A percentile compares a stretch with the other conserved stretches of the same genome.
Evolutionary conservation across 371 early-diverging fungal genomes (phyloP).

Genomic region (Actinomucor elegans): DNA sequence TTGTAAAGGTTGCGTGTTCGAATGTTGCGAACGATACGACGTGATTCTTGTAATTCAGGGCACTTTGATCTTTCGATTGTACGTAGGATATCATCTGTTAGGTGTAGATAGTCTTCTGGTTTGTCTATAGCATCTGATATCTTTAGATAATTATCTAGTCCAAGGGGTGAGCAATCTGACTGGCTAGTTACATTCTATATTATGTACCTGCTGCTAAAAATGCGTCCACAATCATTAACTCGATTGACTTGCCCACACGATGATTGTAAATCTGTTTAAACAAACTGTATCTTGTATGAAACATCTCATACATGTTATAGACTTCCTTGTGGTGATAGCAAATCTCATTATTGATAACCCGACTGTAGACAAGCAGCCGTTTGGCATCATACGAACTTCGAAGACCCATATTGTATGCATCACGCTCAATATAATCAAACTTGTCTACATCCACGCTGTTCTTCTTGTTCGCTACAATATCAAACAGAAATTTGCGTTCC

Average conservation of each 20-base stretch:
- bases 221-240: conserved; percentile 89
- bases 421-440: conserved; percentile 94
- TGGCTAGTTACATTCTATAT: background rate
- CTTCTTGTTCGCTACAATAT: conserved; percentile 94
- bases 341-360: conserved; percentile 88
- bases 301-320: conserved; percentile 85
- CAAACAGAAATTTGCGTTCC: conserved; percentile 78
- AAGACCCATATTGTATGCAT: conserved; percentile 85
- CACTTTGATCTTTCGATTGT: conserved; percentile 74
- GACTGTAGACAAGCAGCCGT: conserved; percentile 77
- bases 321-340: conserved; percentile 85
- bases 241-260: conserved; percentile 76
- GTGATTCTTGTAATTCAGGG: conserved; percentile 63
- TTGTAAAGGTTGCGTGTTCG: conserved; percentile 81
- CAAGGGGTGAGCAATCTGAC: background rate
- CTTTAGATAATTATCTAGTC: conserved; percentile 62
- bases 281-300: conserved; percentile 88
- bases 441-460: conserved; percentile 97
- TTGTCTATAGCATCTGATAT: conserved; percentile 72
- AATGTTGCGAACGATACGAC: conserved; percentile 71
- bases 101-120: conserved; percentile 68
- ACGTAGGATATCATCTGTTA: conserved; percentile 87
- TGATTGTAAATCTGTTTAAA: conserved; percentile 94
- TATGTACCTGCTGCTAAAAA: conserved; percentile 68
- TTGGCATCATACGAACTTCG: conserved; percentile 79